Base-by-base conservation (phyloP, 164 flowering plant species). In the Vitis rupestris region DNA sequence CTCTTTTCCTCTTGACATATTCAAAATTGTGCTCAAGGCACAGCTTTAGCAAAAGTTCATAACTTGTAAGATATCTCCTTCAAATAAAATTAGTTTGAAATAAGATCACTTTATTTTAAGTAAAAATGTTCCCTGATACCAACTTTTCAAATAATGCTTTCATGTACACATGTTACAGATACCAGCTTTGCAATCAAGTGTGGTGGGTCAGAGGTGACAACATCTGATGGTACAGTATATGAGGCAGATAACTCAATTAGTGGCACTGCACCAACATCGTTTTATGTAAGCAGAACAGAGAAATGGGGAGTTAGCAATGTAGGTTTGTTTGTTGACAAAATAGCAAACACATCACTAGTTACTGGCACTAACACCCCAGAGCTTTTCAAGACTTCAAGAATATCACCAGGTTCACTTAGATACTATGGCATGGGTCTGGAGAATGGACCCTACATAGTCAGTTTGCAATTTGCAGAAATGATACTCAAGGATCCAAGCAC, bases 341-440 rank as follows among this genome's bases (percentile, higher is more conserved):
- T 31, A 31, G 44, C 44, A 31, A 31, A n/a, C 17, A 56, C 54
- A 9, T 49, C 44, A 31, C 44, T 4, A 64, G 68, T 64, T 12
- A 23, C 12, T 30, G 53, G 63, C 17, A 52, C 77, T 11, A 48
- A 9, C 29, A 68, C 65, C 59, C 71, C 77, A 10, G 72, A 70
- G 50, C 69, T 79, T 57, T 75, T 61, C 61, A 67, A 55, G 61
- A 72, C 76, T 3, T 19, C 79, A 9, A 69, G 83, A 59, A 10
- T 69, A 14, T 80, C 83, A 8, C 64, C 78, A 0, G 65, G 73
- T 55, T 80, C 83, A 27, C 74, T 80, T 0, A 77, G 78, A 59
- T 80, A 80, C 61, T 80, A 72, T 63, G 83, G 83, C 19, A 56
- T 77, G 3, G 71, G 80, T 60, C 76, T 80, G 10, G 49, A 72